Evolutionary conservation across 441 rosid species (phyloP).

Genomic region (Corymbia citriodora): DNA sequence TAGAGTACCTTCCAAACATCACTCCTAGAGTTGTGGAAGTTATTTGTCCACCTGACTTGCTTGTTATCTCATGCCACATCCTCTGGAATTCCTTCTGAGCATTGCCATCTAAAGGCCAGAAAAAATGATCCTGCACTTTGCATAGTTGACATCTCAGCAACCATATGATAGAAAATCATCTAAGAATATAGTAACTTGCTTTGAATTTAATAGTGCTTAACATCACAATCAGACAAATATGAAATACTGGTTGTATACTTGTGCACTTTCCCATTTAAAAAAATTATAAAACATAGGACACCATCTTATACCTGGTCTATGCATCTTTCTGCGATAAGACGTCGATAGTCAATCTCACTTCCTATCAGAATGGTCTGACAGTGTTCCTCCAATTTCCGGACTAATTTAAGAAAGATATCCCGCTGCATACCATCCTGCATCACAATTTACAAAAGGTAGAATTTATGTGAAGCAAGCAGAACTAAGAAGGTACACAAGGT

Average conservation of each 20-base stretch:
- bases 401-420: constrained; percentile 69
- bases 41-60: constrained; percentile 49
- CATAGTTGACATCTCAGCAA: constrained; percentile 14
- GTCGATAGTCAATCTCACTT: constrained; percentile 85
- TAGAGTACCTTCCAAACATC: constrained; percentile 87
- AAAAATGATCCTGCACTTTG: constrained; percentile 54
- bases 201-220: not conserved
- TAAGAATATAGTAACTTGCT: not conserved
- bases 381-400: constrained; percentile 60
- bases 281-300: not conserved
- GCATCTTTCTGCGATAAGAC: constrained; percentile 55
- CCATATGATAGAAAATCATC: not conserved
- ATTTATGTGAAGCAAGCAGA: not conserved
- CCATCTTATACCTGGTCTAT: constrained; percentile 33
- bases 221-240: not conserved
- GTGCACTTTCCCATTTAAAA: not conserved
- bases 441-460: not conserved
- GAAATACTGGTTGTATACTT: not conserved
- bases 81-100: constrained; percentile 51
- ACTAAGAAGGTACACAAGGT: not conserved
- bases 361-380: constrained; percentile 73
- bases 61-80: constrained; percentile 60
- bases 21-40: constrained; percentile 56
- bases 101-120: constrained; percentile 58
- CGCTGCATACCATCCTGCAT: constrained; percentile 92